A percentile compares a stretch with the other conserved stretches of the same genome.
Conservation (phyloP, 192 early-diverging fungal genomes). For the Coemansia sp. region DNA sequence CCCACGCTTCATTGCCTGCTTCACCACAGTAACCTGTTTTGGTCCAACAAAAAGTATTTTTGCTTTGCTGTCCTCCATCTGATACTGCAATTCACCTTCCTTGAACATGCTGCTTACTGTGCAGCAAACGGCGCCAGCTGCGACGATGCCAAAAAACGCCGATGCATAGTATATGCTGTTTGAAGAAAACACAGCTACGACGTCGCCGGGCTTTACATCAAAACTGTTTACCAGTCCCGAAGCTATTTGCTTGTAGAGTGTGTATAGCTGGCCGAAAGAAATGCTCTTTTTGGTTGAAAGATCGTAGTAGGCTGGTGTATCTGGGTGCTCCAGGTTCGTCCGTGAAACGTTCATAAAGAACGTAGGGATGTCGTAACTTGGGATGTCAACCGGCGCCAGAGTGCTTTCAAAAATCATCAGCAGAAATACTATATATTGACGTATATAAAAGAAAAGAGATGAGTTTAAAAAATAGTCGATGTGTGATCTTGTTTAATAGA, state of each 20-base stretch:
- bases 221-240: constrained; percentile 29
- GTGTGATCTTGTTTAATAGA: too few relatives aligned
- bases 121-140: constrained; percentile 33
- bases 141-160: constrained; percentile 26
- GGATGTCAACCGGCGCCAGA: constrained; percentile 27
- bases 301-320: constrained; percentile 29
- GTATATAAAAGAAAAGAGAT: too few relatives aligned
- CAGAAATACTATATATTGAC: too few relatives aligned
- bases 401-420: constrained; percentile 49
- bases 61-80: constrained; percentile 64
- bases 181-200: constrained; percentile 31
- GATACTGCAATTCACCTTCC: constrained; percentile 67
- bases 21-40: constrained; percentile 41
- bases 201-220: constrained; percentile 13
- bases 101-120: constrained; percentile 53
- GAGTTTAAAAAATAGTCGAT: too few relatives aligned
- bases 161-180: constrained; percentile 37
- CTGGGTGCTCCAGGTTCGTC: constrained; percentile 5
- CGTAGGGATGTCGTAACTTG: constrained; percentile 20
- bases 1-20: constrained; percentile 9
- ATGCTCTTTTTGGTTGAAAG: constrained; percentile 16
- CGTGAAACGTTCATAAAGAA: constrained; percentile 25
- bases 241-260: constrained; percentile 15
- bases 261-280: constrained; percentile 18
- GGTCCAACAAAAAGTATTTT: constrained; percentile 59